Base-by-base conservation (phyloP, 345 rosid species). In the Citrus inodora region DNA sequence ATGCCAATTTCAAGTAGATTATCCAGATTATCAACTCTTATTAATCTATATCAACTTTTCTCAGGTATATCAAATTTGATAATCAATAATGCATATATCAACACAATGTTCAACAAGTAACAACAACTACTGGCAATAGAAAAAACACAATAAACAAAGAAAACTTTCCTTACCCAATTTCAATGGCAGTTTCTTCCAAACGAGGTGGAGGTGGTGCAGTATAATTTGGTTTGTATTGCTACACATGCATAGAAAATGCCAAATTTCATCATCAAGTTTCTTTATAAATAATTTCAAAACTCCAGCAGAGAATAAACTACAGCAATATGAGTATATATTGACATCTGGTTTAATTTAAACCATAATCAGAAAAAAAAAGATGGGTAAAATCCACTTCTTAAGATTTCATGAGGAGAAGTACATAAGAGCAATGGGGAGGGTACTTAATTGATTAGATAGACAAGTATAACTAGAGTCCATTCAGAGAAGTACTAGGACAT, bases 181-280 rank as follows among this genome's bases (percentile, higher is more conserved):
- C 99, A 78, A 92, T 94, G 71, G 90, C 85, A 68, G 91, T 86
- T 67, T 96, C 97, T 82, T 91, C 98, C 13, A 86, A 27, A 24
- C 16, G 81, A 11, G 82, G 90, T 76, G 79, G 86, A 77, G 93
- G 90, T 75, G 95, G 95, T 78, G 95, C 92, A 25, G 94, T 96
- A 76, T 92, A 96, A 77, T 92, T 95, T 81, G 92, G 87, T 81
- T 92, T 91, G 77, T 94, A 96, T 79, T 90, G 87, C 98, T 96
- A 71, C 51, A 77, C 82, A 56, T 58, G 88, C 14, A 84, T 25
- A 22, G 19, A 70, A 75, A 86, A 28, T n/a, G 35, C 40, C 25
- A 66, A 37, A 78, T 59, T 56, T 9, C 8, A 71, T 7, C 7
- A 30, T 67, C 81, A 68, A 42, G 32, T 56, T 6, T 66, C 27